Evolutionary conservation across 192 early-diverging fungal genomes (phyloP).

Genomic region (Backusella circina): DNA sequence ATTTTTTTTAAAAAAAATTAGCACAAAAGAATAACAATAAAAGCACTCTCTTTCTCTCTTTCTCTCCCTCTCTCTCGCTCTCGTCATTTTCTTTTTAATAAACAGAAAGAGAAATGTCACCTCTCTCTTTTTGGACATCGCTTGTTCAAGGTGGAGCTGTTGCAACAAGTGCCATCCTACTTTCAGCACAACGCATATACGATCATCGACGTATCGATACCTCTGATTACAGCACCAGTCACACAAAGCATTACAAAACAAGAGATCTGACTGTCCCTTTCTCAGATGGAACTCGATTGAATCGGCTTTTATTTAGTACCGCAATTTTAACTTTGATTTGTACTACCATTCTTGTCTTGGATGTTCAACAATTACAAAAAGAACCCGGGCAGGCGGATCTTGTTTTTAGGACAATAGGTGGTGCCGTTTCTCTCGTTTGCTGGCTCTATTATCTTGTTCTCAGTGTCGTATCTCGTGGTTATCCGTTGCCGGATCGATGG

Average conservation of each 20-base stretch:
- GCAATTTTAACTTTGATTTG: not conserved
- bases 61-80: too few relatives aligned
- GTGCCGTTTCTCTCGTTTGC: not conserved
- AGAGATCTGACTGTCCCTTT: slow-evolving; percentile 2
- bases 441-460: slow-evolving; percentile 23
- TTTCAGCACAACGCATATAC: not conserved
- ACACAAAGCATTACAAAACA: not conserved
- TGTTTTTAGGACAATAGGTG: not conserved
- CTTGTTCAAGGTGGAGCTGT: not conserved
- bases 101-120: not conserved
- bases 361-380: not conserved
- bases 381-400: not conserved
- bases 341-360: not conserved
- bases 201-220: not conserved
- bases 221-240: not conserved
- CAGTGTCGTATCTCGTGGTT: slow-evolving; percentile 13
- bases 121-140: not conserved
- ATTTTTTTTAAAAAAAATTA: too few relatives aligned
- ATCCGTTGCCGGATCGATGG: slow-evolving; percentile 21
- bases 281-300: not conserved
- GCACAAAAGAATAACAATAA: too few relatives aligned
- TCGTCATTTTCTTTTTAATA: not conserved
- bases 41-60: too few relatives aligned
- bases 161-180: not conserved
- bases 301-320: not conserved